Base-by-base conservation (phyloP, 2,329 filamentous ascomycete species). In the Arthrobotrys sphaeroides region DNA sequence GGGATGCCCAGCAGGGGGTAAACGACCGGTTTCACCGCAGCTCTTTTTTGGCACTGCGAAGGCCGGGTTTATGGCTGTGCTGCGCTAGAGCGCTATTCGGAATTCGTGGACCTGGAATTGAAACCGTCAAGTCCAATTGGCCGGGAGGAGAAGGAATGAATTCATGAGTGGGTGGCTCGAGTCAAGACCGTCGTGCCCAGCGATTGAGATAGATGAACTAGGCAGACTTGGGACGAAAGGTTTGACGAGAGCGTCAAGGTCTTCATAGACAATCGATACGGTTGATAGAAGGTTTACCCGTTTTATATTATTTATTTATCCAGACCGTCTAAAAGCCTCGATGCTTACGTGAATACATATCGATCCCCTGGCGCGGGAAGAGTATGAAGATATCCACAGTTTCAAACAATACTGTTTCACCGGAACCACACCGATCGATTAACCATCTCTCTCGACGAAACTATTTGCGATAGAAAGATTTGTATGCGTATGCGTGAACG, bases 341-440 rank as follows among this genome's bases (percentile, higher is more conserved):
- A 20, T 13, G 49, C 6, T n/a, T 12, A 43, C 40, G 40, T 43
- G 20, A 43, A n/a, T n/a, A n/a, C n/a, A n/a, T n/a, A n/a, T n/a
- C n/a, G n/a, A n/a, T n/a, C 22, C 40, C 31, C 51, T 36, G 28
- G 18, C 3, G 51, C 51, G 51, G 51, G 51, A 38, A 55, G 16
- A 24, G 51, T 55, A 55, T 55, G 51, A 43, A 43, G 40, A 55
- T 55, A 55, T 55, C 51, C 51, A 55, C 31, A 55, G 49, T 55
- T 55, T 55, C 49, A 55, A 55, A 55, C 49, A 18, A 55, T 22
- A 16, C 5, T 26, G 49, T 55, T 55, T 55, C 49, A 38, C 7
- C 6, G 31, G 31, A 33, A 12, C 7, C 12, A 5, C 5, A 33
- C 18, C 16, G 51, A 55, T 38, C 18, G 45, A 31, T 33, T 13